These are phyloP conservation scores for Caulochytrium protostelioides DNA, from an alignment of 371 early-diverging fungal species.

Conservation along the genomic window DNA sequence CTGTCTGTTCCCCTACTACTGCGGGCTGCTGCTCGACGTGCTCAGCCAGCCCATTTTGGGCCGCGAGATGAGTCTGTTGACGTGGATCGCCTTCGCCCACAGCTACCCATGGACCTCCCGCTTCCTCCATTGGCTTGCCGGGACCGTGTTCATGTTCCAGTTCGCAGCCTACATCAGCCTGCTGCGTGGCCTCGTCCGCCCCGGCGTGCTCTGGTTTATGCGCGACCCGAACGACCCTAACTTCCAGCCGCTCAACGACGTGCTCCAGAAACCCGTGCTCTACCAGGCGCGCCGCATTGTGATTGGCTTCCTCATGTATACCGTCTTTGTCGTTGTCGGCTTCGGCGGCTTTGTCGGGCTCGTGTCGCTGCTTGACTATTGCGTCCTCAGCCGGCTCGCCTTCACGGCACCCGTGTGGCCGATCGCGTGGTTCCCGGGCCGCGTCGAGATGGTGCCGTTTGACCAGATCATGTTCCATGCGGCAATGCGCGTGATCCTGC, in stretches of 20 bases:
- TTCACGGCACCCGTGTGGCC: too few relatives aligned
- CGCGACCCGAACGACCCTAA: conserved; percentile 83
- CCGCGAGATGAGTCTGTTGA: conserved; percentile 22
- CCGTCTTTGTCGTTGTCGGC: conserved; percentile 38
- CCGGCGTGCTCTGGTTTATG: conserved; percentile 87
- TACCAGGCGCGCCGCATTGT: conserved; percentile 56
- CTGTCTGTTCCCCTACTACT: conserved; percentile 59
- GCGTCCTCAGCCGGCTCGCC: too few relatives aligned
- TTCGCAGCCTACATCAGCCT: conserved; percentile 57
- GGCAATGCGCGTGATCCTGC: conserved; percentile 1
- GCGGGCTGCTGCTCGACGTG: conserved; percentile 55
- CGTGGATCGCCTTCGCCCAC: conserved; percentile 27
- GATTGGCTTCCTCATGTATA: conserved; percentile 53
- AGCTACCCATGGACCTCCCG: conserved; percentile 39
- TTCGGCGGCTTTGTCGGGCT: conserved; percentile 28
- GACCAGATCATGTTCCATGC: neutral
- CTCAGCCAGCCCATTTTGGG: conserved; percentile 49
- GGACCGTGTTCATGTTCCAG: conserved; percentile 75
- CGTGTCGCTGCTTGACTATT: too few relatives aligned
- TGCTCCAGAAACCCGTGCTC: conserved; percentile 35
- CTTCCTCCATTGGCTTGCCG: conserved; percentile 71
- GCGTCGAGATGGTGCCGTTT: neutral
- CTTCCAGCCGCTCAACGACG: conserved; percentile 76
- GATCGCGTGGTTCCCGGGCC: neutral
- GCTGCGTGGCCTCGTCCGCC: conserved; percentile 55